phyloP scores from a whole-genome alignment of 208 protist genomes.

The Wallacemonas collosoma region DNA sequence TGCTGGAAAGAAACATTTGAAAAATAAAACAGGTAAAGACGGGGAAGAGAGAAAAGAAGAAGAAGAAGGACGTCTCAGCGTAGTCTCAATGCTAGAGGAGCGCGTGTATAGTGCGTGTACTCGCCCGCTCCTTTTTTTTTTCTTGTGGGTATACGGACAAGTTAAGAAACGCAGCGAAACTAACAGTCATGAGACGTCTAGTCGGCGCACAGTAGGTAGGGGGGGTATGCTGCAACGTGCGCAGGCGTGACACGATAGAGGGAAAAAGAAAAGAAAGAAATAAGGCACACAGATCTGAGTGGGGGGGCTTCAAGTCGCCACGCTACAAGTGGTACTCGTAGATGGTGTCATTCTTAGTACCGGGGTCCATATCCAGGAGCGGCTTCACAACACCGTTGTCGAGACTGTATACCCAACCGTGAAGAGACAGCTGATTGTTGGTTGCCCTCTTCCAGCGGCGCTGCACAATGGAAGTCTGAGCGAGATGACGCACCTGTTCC shows the following conservation, averaged over 20 bases:
- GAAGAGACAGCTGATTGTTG: conserved; percentile 19
- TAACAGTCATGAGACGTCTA: too few relatives aligned
- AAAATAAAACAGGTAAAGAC: neutral
- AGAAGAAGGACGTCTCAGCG: neutral
- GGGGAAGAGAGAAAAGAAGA: neutral
- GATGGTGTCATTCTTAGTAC: conserved; percentile 5
- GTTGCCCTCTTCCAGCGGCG: conserved; percentile 31
- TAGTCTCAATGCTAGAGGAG: too few relatives aligned
- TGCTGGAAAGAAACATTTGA: neutral
- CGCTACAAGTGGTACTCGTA: conserved; percentile 6
- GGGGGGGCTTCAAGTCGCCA: neutral
- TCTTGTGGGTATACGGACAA: neutral
- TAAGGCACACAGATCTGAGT: neutral
- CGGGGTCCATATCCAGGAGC: conserved; percentile 24
- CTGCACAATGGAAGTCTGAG: conserved; percentile 41
- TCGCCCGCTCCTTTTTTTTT: neutral
- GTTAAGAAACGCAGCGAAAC: too few relatives aligned
- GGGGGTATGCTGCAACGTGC: neutral
- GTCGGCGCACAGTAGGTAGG: too few relatives aligned
- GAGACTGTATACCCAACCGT: conserved; percentile 48
- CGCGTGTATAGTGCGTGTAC: too few relatives aligned
- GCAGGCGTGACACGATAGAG: neutral
- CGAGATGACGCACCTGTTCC: conserved; percentile 37
- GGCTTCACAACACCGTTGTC: conserved; percentile 35
- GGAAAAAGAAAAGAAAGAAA: conserved; percentile 6